A percentile compares a stretch with the other conserved stretches of the same genome.
phyloP scores from a whole-genome alignment of 1,139 yeast species.

The Yamadazyma dendronema region DNA sequence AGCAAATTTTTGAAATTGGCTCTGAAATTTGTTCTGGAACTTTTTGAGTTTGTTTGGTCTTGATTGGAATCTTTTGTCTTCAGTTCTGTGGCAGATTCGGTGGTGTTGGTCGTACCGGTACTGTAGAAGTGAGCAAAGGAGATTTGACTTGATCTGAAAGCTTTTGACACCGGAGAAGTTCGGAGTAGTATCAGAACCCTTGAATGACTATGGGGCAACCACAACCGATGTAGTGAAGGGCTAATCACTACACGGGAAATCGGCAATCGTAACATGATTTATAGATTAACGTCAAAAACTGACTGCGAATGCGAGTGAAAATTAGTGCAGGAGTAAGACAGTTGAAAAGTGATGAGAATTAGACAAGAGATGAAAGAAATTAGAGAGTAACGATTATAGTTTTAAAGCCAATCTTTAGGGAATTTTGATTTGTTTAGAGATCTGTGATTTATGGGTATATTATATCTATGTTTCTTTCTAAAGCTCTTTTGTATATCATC shows the following conservation, averaged over 20 bases:
- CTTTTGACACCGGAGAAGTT: not conserved
- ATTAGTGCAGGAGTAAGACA: slow-evolving; percentile 15
- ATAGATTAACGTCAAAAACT: not conserved
- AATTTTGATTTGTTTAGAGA: no score
- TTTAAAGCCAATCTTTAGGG: no score
- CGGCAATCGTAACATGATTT: not conserved
- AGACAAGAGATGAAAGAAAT: no score
- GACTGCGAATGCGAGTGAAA: not conserved
- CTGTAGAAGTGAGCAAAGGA: no score
- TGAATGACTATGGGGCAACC: not conserved
- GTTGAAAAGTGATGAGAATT: no score
- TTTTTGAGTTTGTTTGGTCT: slow-evolving; percentile 1
- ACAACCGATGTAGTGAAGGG: not conserved
- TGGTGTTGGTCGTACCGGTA: not conserved
- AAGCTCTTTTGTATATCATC: no score
- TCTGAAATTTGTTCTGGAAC: slow-evolving; percentile 5
- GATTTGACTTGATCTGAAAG: not conserved
- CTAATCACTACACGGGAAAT: not conserved
- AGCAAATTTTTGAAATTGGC: slow-evolving; percentile 28
- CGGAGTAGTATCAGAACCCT: not conserved
- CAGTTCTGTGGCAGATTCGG: slow-evolving; percentile 1
- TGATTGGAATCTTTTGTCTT: not conserved
- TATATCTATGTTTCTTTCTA: no score
- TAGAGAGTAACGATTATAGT: no score
- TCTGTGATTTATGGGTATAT: no score